Evolutionary conservation across 2,329 filamentous ascomycete genomes (phyloP).

Genomic region (Aspergillus sp.): DNA sequence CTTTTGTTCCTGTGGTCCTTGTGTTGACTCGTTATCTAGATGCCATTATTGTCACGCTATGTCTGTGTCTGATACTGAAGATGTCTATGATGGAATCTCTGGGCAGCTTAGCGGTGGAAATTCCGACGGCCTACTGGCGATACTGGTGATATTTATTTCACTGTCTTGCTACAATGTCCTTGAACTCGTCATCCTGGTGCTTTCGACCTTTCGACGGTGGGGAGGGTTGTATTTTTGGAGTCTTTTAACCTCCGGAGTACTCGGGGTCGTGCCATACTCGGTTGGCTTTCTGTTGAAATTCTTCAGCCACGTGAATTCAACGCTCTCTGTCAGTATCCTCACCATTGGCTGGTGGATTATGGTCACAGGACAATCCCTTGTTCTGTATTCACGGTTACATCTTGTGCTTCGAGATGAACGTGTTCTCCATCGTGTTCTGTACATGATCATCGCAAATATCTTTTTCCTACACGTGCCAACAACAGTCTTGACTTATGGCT

Average conservation of each 20-base stretch:
- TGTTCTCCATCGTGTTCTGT: conserved; percentile 51
- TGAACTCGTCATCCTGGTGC: conserved; percentile 42
- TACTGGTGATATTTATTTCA: conserved; percentile 32
- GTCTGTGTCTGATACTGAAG: conserved; percentile 12
- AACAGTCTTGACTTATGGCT: conserved; percentile 55
- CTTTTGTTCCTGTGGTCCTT: background rate
- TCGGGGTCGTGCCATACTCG: conserved; percentile 39
- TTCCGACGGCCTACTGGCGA: conserved; percentile 22
- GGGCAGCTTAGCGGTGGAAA: conserved; percentile 27
- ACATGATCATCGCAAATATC: conserved; percentile 59
- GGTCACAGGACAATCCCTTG: conserved; percentile 62
- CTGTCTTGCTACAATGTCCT: conserved; percentile 51
- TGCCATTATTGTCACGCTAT: background rate
- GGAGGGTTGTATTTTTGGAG: conserved; percentile 35
- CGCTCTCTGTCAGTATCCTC: conserved; percentile 42
- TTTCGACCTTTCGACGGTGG: conserved; percentile 40
- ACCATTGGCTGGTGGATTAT: conserved; percentile 60
- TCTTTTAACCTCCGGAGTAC: conserved; percentile 39
- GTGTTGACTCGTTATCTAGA: background rate
- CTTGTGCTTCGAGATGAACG: conserved; percentile 55
- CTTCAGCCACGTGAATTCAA: conserved; percentile 31
- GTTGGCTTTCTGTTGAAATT: conserved; percentile 47
- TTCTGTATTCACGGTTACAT: conserved; percentile 64
- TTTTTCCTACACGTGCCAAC: conserved; percentile 56
- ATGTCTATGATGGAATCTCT: conserved; percentile 31